Percentiles rank a stretch among this genome's conserved stretches.
Conservation (phyloP, 2,329 filamentous ascomycete species). For the Thermoascus crustaceus region DNA sequence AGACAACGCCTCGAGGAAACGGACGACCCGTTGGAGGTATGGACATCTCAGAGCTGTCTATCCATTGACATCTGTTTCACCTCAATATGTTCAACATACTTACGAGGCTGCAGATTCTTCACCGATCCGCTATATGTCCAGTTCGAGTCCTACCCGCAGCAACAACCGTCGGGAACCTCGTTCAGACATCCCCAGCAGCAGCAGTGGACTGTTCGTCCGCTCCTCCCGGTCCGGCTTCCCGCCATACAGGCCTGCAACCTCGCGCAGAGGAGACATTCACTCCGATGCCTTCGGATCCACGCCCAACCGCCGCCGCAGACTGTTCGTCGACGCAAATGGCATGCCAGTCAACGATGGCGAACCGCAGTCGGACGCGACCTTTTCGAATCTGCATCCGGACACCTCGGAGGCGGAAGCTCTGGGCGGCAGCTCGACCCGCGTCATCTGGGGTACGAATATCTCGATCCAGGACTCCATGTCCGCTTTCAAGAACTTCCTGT, state of each 20-base stretch:
- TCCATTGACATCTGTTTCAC: too few species aligned
- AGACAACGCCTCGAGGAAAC: constrained; percentile 36
- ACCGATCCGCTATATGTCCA: constrained; percentile 81
- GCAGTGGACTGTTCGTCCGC: constrained; percentile 78
- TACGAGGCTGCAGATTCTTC: constrained; percentile 62
- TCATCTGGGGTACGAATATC: constrained; percentile 97
- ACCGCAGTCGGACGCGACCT: constrained; percentile 52
- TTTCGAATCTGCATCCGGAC: constrained; percentile 64
- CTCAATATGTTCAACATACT: constrained; percentile 9
- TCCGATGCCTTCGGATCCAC: constrained; percentile 59
- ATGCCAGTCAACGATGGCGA: constrained; percentile 46
- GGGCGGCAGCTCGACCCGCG: constrained; percentile 69
- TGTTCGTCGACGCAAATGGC: constrained; percentile 59
- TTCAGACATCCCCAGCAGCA: constrained; percentile 70
- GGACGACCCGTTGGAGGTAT: constrained; percentile 32
- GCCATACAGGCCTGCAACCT: constrained; percentile 46
- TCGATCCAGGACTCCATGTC: constrained; percentile 84
- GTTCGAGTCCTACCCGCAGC: constrained; percentile 70
- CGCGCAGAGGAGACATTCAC: constrained; percentile 77
- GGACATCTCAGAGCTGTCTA: background rate
- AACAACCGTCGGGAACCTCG: constrained; percentile 48
- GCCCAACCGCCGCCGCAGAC: constrained; percentile 46
- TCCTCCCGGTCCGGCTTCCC: constrained; percentile 46
- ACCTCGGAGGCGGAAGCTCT: constrained; percentile 88
- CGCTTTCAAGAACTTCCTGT: constrained; percentile 83